phyloP scores from a whole-genome alignment of 2,329 filamentous ascomycete species.

The Hypoxylon sp. region DNA sequence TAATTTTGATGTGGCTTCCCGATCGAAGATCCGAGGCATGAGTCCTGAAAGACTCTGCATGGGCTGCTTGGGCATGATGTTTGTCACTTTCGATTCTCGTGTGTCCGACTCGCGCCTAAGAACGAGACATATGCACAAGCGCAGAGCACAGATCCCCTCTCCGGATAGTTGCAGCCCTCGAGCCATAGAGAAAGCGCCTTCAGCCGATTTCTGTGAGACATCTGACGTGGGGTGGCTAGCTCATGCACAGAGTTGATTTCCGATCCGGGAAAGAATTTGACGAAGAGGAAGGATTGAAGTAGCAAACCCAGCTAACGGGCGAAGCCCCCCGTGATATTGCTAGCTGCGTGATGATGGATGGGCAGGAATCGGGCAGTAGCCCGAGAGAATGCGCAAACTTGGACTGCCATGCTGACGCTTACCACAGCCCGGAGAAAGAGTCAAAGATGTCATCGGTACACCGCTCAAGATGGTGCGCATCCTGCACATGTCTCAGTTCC shows the following conservation, averaged over 20 bases:
- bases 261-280: conserved; percentile 30
- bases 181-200: conserved; percentile 43
- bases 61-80: conserved; percentile 26
- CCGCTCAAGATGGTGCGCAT: conserved; percentile 42
- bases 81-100: conserved; percentile 40
- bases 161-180: conserved; percentile 43
- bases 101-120: conserved; percentile 38
- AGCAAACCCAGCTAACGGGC: conserved; percentile 34
- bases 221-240: conserved; percentile 38
- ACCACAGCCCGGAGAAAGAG: conserved; percentile 18
- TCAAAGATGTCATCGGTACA: conserved; percentile 43
- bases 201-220: conserved; percentile 44
- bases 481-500: conserved; percentile 48
- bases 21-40: conserved; percentile 36
- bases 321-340: conserved; percentile 17
- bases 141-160: conserved; percentile 30
- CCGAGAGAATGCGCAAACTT: conserved; percentile 4
- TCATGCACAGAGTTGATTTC: conserved; percentile 36
- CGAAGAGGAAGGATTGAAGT: conserved; percentile 18
- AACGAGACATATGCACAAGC: conserved; percentile 40
- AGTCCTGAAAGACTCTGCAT: conserved; percentile 24
- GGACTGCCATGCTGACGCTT: conserved; percentile 10
- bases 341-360: conserved; percentile 16
- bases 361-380: background rate
- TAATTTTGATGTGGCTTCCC: conserved; percentile 37